Evolutionary conservation across 768 basidiomycete genomes (phyloP), one percentile per base, ranked within the genome.

Genomic region (Boletus huronensis): DNA sequence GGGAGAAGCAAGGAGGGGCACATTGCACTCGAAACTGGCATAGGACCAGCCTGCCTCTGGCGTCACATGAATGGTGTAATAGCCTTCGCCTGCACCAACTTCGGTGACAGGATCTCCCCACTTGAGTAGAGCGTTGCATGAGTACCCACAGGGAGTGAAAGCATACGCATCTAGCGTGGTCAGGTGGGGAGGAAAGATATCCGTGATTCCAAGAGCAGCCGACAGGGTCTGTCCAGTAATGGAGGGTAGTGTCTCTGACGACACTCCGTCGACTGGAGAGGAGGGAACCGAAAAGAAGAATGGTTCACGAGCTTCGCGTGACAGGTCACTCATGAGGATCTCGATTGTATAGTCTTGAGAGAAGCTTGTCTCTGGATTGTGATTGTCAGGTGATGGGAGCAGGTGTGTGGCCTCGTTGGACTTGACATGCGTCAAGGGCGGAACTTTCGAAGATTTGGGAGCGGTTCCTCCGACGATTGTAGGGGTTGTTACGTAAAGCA

Each of bases 11-110:
- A 74, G 68, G 41, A 87, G 75, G 5, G 92, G 92, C n/a, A 97
- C 84, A 72, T 99, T 99, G 76, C 93, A 96, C 74, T 99, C 97
- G 76, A 99, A 98, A 64, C 90, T 93, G 59, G 97, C 97, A 71
- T 97, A 99, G 43, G 94, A 97, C 90, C 93, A 98, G 52, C 91
- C 96, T 64, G 90, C 86, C 72, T 98, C 97, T 26, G 97, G 97
- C 0, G 97, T 99, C 55, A 98, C 96, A 69, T 99, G 97, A 52
- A 99, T 96, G 7, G 93, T 98, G 70, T 92, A 98, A 72, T 99
- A 99, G 36, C 96, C 93, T 71, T 98, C 97, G 16, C 84, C 83
- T 21, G 45, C 50, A 21, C 57, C 54, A 31, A 52, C 58, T 34
- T 71, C 64, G 52, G 69, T 52, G 28, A 53, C 58, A 14, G 36